Base-by-base conservation (phyloP, 164 flowering plant species). In the Cinnamomum micranthum region DNA sequence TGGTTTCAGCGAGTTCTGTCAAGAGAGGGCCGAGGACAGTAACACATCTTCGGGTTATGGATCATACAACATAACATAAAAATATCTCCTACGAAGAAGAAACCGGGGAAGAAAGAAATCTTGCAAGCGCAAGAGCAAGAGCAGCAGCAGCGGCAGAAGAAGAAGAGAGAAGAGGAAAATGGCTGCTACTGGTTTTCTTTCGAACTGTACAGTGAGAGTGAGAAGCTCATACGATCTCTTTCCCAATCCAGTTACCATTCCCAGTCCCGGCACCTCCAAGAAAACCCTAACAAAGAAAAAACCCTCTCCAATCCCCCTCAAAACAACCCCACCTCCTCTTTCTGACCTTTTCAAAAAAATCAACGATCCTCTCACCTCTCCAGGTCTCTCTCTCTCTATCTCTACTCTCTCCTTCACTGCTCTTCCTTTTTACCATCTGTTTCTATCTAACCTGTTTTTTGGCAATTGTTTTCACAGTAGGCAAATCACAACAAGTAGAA, bases 401-500 rank as follows among this genome's bases (percentile, higher is more conserved):
- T 19, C 35, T 24, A 25, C 59, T 52, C 19, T 13, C 60, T 15
- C 20, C 6, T 17, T 55, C 17, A 14, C 7, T 20, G 4, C 17
- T 55, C 20, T 15, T 55, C n/a, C 6, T 15, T 55, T 14, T 15
- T 3, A 15, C n/a, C 12, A 17, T 3, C 60, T 55, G 17, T 55
- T 55, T 55, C 6, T 55, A 15, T 55, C n/a, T 55, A 19, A 19
- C 20, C 4, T 55, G 5, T 13, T 13, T 17, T 55, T 55, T 52
- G 17, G 60, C 5, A 15, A 55, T 55, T 4, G n/a, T 17, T 6
- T 55, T 55, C 2, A 14, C n/a, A 68, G 27, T 41, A 72, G 80
- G 69, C 35, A 31, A 31, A 31, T 31, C 35, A 31, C 35, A 31
- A 35, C 50, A 65, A 41, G 2, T 3, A 12, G 73, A 90, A 78